These are phyloP conservation scores for Chaetomiaceae sp. DNA, from an alignment of 2,329 filamentous ascomycete species.

Conservation along the genomic window DNA sequence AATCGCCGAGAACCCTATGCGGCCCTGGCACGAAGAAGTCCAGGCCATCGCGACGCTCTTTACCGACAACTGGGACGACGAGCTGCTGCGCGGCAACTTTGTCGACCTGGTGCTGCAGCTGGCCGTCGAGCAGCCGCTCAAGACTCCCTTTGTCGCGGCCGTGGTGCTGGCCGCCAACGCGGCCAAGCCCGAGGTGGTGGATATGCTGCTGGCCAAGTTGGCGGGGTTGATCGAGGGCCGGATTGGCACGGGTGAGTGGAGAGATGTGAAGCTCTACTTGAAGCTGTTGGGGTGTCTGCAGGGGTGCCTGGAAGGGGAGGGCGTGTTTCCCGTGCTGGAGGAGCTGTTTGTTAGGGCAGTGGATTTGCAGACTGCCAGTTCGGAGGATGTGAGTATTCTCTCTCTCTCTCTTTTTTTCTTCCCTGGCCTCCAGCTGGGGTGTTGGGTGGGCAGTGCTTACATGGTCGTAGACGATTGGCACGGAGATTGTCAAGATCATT, in stretches of 20 bases:
- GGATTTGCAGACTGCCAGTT: conserved; percentile 86
- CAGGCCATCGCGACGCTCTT: conserved; percentile 70
- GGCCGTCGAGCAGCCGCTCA: conserved; percentile 86
- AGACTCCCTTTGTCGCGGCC: conserved; percentile 91
- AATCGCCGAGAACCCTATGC: conserved; percentile 76
- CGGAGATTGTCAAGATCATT: conserved; percentile 95
- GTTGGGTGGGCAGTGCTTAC: conserved; percentile 5
- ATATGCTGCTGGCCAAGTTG: conserved; percentile 63
- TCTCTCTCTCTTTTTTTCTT: background rate
- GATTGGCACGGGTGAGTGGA: conserved; percentile 74
- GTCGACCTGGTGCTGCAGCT: conserved; percentile 71
- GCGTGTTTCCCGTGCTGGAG: conserved; percentile 78
- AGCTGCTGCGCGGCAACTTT: conserved; percentile 69
- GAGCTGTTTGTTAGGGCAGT: conserved; percentile 90
- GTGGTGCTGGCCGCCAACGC: conserved; percentile 76
- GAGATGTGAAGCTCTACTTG: conserved; percentile 82
- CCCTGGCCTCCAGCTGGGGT: no score
- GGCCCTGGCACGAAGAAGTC: conserved; percentile 74
- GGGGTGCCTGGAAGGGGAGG: conserved; percentile 73
- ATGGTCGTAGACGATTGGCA: conserved; percentile 54
- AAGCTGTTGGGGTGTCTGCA: conserved; percentile 88
- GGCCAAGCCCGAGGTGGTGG: conserved; percentile 68
- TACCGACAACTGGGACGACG: conserved; percentile 80
- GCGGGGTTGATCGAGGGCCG: conserved; percentile 60
- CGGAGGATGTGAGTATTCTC: conserved; percentile 70